Evolutionary conservation across 192 early-diverging fungal genomes (phyloP), one percentile per base, ranked within the genome.

Genomic region (Chytriomyces sp.): DNA sequence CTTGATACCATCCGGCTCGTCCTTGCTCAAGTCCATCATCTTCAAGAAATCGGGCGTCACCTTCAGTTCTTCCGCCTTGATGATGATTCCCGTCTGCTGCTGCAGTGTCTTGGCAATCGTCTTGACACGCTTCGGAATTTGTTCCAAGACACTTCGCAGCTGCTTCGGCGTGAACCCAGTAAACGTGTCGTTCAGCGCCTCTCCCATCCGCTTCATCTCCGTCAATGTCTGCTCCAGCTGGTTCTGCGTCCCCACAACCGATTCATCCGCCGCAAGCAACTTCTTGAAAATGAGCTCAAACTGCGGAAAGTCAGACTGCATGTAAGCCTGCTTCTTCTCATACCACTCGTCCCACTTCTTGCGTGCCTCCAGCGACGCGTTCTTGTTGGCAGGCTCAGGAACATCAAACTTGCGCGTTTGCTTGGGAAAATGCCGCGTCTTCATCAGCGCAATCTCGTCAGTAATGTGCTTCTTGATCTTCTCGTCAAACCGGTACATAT

Each of bases 401-500:
- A 74, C 57, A 17, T 62, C 61, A 62, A 86, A 83, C 17, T 82
- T 70, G 7, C 67, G 31, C 30, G 67, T 56, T 30, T 56, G 39
- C 17, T 44, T 53, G 6, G 84, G 84, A 64, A 86, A 86, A n/a
- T 79, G 77, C 17, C 58, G 57, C 33, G 75, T 77, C 54, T 77
- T 74, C 31, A 75, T 57, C 14, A 86, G 57, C 5, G 74, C 80
- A 32, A 86, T 73, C 59, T 78, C 71, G 52, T 86, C 84, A 7
- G 80, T 69, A 5, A 73, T 53, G 75, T 83, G 82, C 44, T 76
- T 63, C 34, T 81, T 38, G 7, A 65, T 22, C 12, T 55, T 59
- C 28, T 83, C 72, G 65, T 86, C 84, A 65, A 84, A 86, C 34
- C 84, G 80, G 59, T 86, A 86, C 80, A 86, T 75, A 57, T 80